Evolutionary conservation across 2,329 filamentous ascomycete genomes (phyloP).

Genomic region (Fusarium torulosum): DNA sequence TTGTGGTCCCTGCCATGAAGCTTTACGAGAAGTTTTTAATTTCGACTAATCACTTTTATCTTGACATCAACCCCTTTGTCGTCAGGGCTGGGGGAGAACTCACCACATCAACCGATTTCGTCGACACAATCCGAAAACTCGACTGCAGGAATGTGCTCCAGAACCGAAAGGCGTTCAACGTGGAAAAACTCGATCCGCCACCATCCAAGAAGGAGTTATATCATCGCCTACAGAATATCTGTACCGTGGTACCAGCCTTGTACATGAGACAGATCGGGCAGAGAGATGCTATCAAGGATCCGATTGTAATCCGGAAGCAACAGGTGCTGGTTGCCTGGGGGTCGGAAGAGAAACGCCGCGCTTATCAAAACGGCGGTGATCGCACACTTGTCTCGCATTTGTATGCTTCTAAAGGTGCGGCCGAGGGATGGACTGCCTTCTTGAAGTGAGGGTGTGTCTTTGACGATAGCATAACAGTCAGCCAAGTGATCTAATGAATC

Average conservation of each 20-base stretch:
- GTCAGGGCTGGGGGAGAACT: slow-evolving; percentile 43
- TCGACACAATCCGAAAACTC: slow-evolving; percentile 50
- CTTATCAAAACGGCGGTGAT: slow-evolving; percentile 48
- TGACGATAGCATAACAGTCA: not conserved
- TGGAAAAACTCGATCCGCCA: slow-evolving; percentile 50
- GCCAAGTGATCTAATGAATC: not conserved
- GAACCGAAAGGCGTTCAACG: slow-evolving; percentile 53
- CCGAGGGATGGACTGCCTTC: slow-evolving; percentile 34
- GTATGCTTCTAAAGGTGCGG: slow-evolving; percentile 39
- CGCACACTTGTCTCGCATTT: slow-evolving; percentile 50
- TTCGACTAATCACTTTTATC: slow-evolving; percentile 56
- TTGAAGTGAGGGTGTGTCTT: slow-evolving; percentile 12
- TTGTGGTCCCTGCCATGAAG: slow-evolving; percentile 53
- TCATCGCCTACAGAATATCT: slow-evolving; percentile 51
- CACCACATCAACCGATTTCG: slow-evolving; percentile 49
- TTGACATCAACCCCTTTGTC: slow-evolving; percentile 52
- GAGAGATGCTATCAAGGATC: slow-evolving; percentile 51
- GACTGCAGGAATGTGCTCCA: slow-evolving; percentile 55
- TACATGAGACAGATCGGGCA: slow-evolving; percentile 54
- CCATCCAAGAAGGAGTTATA: slow-evolving; percentile 51
- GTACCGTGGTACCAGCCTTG: slow-evolving; percentile 53
- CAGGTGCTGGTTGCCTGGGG: slow-evolving; percentile 57
- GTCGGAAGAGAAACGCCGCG: slow-evolving; percentile 49
- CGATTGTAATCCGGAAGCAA: slow-evolving; percentile 54
- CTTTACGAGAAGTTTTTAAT: slow-evolving; percentile 57